phyloP scores from a whole-genome alignment of 163 green algal genomes.

The Scenedesmus sp. region DNA sequence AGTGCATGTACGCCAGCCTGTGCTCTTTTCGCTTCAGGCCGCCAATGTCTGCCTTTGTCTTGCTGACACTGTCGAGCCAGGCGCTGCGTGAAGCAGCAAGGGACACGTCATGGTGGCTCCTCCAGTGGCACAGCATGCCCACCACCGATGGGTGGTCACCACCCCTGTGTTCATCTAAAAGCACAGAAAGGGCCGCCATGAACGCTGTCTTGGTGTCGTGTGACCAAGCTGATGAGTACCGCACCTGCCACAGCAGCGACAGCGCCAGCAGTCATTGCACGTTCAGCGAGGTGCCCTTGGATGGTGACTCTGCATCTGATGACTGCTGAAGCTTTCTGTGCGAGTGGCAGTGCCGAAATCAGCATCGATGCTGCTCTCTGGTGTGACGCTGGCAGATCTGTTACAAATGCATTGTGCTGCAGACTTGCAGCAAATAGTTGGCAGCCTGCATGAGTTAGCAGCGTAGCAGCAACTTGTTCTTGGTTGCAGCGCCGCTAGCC shows the following conservation, averaged over 20 bases:
- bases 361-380: too few species aligned
- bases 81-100: not conserved
- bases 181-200: not conserved
- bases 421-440: too few species aligned
- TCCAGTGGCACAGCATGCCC: not conserved
- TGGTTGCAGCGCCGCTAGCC: too few species aligned
- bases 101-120: not conserved
- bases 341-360: too few species aligned
- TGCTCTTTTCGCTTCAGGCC: not conserved
- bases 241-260: slow-evolving; percentile 30
- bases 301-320: too few species aligned
- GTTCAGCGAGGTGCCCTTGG: too few species aligned
- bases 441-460: too few species aligned
- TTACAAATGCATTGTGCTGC: too few species aligned
- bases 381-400: too few species aligned
- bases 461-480: too few species aligned
- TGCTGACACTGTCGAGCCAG: not conserved
- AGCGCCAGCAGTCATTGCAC: not conserved
- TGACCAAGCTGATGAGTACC: slow-evolving; percentile 53
- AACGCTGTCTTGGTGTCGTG: slow-evolving; percentile 24
- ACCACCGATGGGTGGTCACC: too few species aligned
- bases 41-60: not conserved
- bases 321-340: too few species aligned
- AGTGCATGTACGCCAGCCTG: not conserved
- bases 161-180: not conserved